A percentile compares a stretch with the other conserved stretches of the same genome.
Conservation (phyloP, 169 alveolate genomes). For the Theileria equi region DNA sequence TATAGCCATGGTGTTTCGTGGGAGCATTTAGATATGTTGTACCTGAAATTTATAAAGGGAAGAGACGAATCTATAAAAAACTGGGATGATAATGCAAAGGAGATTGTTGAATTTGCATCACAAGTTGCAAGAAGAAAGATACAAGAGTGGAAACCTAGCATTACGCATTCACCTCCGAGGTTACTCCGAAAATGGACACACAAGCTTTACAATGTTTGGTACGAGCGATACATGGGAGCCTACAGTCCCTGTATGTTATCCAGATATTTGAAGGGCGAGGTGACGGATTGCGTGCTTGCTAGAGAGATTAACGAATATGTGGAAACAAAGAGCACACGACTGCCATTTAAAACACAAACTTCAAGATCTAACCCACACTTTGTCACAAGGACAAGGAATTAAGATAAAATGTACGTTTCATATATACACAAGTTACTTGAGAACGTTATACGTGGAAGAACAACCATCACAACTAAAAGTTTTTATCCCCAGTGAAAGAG, state of each 20-base stretch:
- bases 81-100: constrained; percentile 57
- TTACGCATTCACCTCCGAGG: constrained; percentile 30
- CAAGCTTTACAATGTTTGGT: constrained; percentile 28
- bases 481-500: constrained; percentile 29
- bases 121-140: constrained; percentile 48
- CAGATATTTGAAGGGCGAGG: constrained; percentile 54
- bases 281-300: constrained; percentile 36
- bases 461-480: constrained; percentile 35
- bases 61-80: constrained; percentile 23
- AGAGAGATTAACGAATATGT: constrained; percentile 55
- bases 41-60: constrained; percentile 54
- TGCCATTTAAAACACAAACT: no score
- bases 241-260: constrained; percentile 49
- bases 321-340: no score
- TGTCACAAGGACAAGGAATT: no score
- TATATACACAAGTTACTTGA: no score
- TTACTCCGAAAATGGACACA: constrained; percentile 45
- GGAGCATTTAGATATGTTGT: constrained; percentile 70
- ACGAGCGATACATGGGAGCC: constrained; percentile 24
- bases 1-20: constrained; percentile 74
- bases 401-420: no score
- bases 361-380: no score
- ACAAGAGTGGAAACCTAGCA: constrained; percentile 5
- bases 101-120: constrained; percentile 43
- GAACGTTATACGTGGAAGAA: constrained; percentile 10